A percentile compares a stretch with the other conserved stretches of the same genome.
phyloP scores from a whole-genome alignment of 306 rosid genomes.

The Pterocarpus santalinus region DNA sequence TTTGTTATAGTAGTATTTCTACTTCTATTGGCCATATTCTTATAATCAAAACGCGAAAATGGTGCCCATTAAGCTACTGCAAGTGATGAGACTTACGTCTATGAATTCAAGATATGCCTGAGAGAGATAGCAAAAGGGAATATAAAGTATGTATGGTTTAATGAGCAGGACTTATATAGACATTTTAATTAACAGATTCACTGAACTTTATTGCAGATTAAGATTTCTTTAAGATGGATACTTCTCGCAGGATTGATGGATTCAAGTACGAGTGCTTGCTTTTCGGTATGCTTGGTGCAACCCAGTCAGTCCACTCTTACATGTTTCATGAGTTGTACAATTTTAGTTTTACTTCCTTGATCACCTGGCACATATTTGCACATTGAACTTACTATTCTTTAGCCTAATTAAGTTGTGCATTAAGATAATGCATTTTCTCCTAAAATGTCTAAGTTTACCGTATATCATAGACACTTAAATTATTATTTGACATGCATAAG shows the following conservation, averaged over 20 bases:
- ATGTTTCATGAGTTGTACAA: neutral
- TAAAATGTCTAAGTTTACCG: no score
- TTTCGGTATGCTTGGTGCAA: slow-evolving; percentile 60
- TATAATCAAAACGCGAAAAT: neutral
- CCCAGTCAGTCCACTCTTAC: neutral
- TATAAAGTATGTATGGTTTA: neutral
- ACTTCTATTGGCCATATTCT: neutral
- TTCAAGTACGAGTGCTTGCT: slow-evolving; percentile 65
- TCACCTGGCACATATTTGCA: no score
- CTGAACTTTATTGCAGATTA: slow-evolving; percentile 38
- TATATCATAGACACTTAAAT: no score
- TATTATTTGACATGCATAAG: no score
- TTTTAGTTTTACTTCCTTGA: neutral
- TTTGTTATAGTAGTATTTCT: neutral
- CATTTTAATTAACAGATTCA: neutral
- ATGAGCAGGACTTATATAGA: neutral
- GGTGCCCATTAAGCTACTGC: neutral
- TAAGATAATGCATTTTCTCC: no score
- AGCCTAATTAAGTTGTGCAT: no score
- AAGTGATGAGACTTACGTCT: neutral
- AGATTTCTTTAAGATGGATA: slow-evolving; percentile 49
- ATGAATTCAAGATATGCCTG: neutral
- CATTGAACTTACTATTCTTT: no score
- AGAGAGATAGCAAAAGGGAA: neutral
- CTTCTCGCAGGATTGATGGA: slow-evolving; percentile 32